A percentile compares a stretch with the other conserved stretches of the same genome.
Evolutionary conservation across 2,329 filamentous ascomycete species (phyloP).

Genomic region (Diaporthe citrichinensis): DNA sequence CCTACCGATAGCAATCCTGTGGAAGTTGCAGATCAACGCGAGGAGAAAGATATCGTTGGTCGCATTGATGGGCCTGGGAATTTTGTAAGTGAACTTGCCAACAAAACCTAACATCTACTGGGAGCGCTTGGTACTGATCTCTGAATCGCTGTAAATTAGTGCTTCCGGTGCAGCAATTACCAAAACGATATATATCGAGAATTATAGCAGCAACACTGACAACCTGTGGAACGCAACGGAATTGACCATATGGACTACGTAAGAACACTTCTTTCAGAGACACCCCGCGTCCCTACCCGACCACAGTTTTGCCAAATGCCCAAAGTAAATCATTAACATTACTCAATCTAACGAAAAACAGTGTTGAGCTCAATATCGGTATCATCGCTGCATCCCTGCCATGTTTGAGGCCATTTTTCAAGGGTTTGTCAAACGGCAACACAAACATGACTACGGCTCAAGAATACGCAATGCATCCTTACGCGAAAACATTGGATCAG

Average conservation of each 20-base stretch:
- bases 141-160: background rate
- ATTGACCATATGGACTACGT: constrained; percentile 9
- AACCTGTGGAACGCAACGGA: constrained; percentile 2
- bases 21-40: background rate
- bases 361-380: constrained; percentile 4
- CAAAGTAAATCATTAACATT: background rate
- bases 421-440: background rate
- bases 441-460: background rate
- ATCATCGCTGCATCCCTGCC: constrained; percentile 1
- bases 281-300: no score
- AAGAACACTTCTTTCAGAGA: background rate
- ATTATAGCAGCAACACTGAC: constrained; percentile 10
- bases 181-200: constrained; percentile 3
- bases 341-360: background rate
- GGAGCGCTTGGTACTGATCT: background rate
- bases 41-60: constrained; percentile 9
- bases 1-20: background rate
- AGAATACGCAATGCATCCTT: background rate
- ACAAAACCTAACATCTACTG: background rate
- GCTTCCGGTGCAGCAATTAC: constrained; percentile 3
- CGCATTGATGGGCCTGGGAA: constrained; percentile 4
- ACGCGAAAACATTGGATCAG: background rate
- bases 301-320: background rate
- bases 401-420: constrained; percentile 6
- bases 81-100: background rate